A percentile compares a stretch with the other conserved stretches of the same genome.
Evolutionary conservation across 345 rosid species (phyloP).

Genomic region (Syzygium grande): DNA sequence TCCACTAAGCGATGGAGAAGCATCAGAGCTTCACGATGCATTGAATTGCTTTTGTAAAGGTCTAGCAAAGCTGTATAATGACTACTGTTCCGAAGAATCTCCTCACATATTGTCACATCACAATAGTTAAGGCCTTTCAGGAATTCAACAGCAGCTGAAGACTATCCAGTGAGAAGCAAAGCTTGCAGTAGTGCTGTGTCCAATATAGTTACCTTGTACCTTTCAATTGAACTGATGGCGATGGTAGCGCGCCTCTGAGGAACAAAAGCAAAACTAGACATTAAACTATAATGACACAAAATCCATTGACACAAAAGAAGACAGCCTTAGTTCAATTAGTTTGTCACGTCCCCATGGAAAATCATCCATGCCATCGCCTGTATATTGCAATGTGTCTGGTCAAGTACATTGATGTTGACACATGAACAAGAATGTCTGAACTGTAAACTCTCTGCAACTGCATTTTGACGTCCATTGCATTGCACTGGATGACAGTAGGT

Average conservation of each 20-base stretch:
- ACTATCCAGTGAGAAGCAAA: slow-evolving; percentile 83
- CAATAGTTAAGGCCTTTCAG: slow-evolving; percentile 73
- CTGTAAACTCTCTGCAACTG: not conserved
- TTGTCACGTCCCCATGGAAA: not conserved
- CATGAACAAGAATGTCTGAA: not conserved
- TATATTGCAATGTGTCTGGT: not conserved
- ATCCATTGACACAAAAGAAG: not conserved
- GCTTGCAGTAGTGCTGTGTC: slow-evolving; percentile 94
- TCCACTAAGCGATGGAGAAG: slow-evolving; percentile 64
- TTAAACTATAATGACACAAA: not conserved
- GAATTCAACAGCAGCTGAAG: slow-evolving; percentile 66
- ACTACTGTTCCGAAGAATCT: slow-evolving; percentile 61
- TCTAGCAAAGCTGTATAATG: slow-evolving; percentile 59
- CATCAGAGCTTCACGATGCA: slow-evolving; percentile 90
- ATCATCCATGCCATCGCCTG: not conserved
- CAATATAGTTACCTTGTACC: slow-evolving; percentile 87
- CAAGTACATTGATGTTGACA: not conserved
- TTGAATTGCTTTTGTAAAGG: slow-evolving; percentile 63
- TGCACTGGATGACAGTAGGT: slow-evolving; percentile 13
- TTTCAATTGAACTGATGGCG: slow-evolving; percentile 62
- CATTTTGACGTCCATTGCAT: not conserved
- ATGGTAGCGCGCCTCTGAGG: slow-evolving; percentile 55
- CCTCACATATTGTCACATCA: slow-evolving; percentile 77
- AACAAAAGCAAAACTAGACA: not conserved
- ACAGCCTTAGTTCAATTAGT: not conserved